Percentiles rank a stretch among this genome's conserved stretches.
Conservation (phyloP, 108 stramenopile species). For the Mayamaea pseudoterrestris region DNA sequence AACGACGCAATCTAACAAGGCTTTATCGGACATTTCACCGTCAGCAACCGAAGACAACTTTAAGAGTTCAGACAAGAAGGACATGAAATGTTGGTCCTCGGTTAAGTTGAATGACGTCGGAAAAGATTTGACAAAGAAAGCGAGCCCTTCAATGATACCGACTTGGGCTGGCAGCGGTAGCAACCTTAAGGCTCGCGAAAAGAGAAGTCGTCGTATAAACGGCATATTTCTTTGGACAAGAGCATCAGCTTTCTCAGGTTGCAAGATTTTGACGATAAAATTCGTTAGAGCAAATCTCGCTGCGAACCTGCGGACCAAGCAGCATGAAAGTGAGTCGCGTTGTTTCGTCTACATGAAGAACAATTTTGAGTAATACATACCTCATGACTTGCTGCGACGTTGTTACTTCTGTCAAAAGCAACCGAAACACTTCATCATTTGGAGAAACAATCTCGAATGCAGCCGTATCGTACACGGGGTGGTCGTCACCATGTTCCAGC, state of each 20-base stretch:
- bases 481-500: not conserved
- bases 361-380: constrained; percentile 23
- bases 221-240: not conserved
- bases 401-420: constrained; percentile 45
- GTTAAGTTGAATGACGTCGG: constrained; percentile 45
- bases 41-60: constrained; percentile 82
- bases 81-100: constrained; percentile 55
- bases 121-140: constrained; percentile 42
- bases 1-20: constrained; percentile 37
- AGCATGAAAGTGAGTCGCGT: too few relatives aligned
- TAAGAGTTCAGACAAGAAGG: constrained; percentile 64
- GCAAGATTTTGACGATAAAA: not conserved
- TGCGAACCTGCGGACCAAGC: not conserved
- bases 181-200: constrained; percentile 51
- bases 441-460: constrained; percentile 1
- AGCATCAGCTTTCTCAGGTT: not conserved
- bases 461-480: not conserved
- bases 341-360: not conserved
- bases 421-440: constrained; percentile 26
- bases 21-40: constrained; percentile 67
- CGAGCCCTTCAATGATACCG: constrained; percentile 55
- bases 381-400: constrained; percentile 54
- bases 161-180: constrained; percentile 70
- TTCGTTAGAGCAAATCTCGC: constrained; percentile 1
- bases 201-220: constrained; percentile 40